phyloP scores from a whole-genome alignment of 1,284 basidiomycete genomes.

The Neonothopanus nambi region DNA sequence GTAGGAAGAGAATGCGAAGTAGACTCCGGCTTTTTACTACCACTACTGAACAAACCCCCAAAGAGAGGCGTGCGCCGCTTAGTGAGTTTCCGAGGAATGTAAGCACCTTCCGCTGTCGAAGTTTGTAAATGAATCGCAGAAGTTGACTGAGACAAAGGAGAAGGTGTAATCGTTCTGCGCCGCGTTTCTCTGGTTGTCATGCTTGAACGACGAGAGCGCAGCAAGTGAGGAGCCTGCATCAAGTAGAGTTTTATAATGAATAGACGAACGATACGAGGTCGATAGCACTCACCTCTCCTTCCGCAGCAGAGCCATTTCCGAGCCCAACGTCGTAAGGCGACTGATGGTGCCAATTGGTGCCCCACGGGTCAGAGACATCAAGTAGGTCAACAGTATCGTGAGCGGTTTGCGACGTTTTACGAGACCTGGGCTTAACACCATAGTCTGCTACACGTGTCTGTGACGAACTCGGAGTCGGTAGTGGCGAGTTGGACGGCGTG shows the following conservation, averaged over 20 bases:
- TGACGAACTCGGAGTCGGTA: slow-evolving; percentile 75
- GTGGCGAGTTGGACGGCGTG: slow-evolving; percentile 63
- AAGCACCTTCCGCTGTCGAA: slow-evolving; percentile 32
- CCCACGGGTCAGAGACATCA: slow-evolving; percentile 75
- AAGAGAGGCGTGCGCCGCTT: slow-evolving; percentile 61
- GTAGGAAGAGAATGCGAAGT: slow-evolving; percentile 34
- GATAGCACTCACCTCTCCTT: slow-evolving; percentile 33
- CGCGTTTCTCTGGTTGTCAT: slow-evolving; percentile 49
- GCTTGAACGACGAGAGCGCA: slow-evolving; percentile 56
- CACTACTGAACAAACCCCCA: slow-evolving; percentile 46
- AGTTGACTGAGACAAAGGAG: slow-evolving; percentile 78
- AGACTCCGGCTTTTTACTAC: slow-evolving; percentile 22
- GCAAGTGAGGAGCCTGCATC: neutral
- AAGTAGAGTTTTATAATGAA: neutral
- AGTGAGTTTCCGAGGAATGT: slow-evolving; percentile 62
- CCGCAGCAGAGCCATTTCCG: slow-evolving; percentile 40
- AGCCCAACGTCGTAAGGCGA: slow-evolving; percentile 76
- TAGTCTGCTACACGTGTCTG: slow-evolving; percentile 63
- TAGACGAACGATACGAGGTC: neutral
- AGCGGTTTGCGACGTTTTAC: slow-evolving; percentile 68
- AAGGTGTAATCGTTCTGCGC: slow-evolving; percentile 64
- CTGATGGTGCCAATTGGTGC: slow-evolving; percentile 75
- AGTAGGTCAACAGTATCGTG: slow-evolving; percentile 72
- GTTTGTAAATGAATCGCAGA: slow-evolving; percentile 69
- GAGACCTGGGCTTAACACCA: slow-evolving; percentile 51